Evolutionary conservation across 2,329 filamentous ascomycete species (phyloP).

Genomic region (Harringtonia lauricola): DNA sequence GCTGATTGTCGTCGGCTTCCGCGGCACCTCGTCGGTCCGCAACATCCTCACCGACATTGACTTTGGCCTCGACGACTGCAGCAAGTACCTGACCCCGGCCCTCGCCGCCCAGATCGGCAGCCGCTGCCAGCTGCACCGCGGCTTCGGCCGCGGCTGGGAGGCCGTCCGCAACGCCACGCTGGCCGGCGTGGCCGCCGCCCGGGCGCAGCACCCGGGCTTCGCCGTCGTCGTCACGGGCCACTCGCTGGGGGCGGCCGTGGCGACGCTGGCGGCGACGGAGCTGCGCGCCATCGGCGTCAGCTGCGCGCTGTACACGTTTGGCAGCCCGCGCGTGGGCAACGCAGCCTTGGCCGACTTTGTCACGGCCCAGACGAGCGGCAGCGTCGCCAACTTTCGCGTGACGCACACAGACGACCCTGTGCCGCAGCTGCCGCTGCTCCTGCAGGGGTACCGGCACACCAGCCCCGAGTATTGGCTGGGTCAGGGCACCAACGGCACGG

Average conservation of each 20-base stretch:
- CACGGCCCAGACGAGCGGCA: slow-evolving; percentile 27
- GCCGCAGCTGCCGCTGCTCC: slow-evolving; percentile 51
- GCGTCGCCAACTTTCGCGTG: slow-evolving; percentile 46
- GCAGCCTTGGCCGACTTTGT: slow-evolving; percentile 41
- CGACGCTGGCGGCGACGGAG: slow-evolving; percentile 45
- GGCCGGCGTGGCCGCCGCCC: slow-evolving; percentile 30
- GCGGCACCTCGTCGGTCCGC: slow-evolving; percentile 44
- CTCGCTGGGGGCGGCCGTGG: slow-evolving; percentile 56
- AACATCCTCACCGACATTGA: slow-evolving; percentile 51
- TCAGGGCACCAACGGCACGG: slow-evolving; percentile 14
- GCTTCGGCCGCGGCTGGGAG: slow-evolving; percentile 48
- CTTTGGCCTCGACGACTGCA: slow-evolving; percentile 25
- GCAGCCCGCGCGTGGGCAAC: slow-evolving; percentile 56
- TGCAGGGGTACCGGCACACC: slow-evolving; percentile 13
- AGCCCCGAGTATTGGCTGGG: not conserved
- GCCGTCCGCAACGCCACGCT: slow-evolving; percentile 35
- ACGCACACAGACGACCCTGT: slow-evolving; percentile 60
- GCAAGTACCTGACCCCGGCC: slow-evolving; percentile 11
- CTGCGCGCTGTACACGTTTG: slow-evolving; percentile 54
- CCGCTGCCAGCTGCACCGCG: slow-evolving; percentile 41
- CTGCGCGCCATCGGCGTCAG: slow-evolving; percentile 36
- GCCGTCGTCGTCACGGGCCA: slow-evolving; percentile 52
- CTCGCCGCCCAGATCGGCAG: slow-evolving; percentile 18
- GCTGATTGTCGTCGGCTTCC: slow-evolving; percentile 48
- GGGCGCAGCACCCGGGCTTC: slow-evolving; percentile 36